phyloP scores from a whole-genome alignment of 306 rosid species.

The Rubus parviflorus region DNA sequence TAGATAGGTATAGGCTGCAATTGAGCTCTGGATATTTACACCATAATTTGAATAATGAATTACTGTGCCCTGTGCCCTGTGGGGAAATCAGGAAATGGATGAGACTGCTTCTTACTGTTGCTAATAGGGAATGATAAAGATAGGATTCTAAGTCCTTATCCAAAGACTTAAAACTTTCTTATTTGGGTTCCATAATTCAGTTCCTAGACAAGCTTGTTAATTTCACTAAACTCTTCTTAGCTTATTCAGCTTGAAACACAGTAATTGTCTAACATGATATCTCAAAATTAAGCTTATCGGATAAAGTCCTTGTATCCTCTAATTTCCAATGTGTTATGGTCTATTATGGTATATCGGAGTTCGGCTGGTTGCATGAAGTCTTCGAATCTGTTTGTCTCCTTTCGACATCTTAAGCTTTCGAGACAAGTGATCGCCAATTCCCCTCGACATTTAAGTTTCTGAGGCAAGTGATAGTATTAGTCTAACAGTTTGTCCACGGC shows the following conservation, averaged over 20 bases:
- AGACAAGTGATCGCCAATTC: neutral
- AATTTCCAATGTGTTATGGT: neutral
- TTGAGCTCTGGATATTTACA: too few species aligned
- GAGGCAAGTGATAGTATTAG: too few species aligned
- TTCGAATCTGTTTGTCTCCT: too few species aligned
- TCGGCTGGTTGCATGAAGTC: too few species aligned
- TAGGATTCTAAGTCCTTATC: slow-evolving; percentile 31
- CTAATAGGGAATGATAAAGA: slow-evolving; percentile 26
- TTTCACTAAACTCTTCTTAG: neutral
- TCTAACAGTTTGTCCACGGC: neutral
- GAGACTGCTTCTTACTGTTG: slow-evolving; percentile 29
- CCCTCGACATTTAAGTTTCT: neutral
- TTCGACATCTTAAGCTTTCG: neutral
- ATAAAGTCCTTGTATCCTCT: neutral
- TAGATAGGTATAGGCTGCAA: neutral
- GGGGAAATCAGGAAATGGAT: slow-evolving; percentile 27
- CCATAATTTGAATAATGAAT: slow-evolving; percentile 19
- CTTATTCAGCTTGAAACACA: neutral
- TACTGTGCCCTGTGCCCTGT: neutral
- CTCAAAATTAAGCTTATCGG: too few species aligned
- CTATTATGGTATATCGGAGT: too few species aligned
- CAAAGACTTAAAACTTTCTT: neutral
- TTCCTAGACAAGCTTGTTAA: neutral
- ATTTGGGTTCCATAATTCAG: slow-evolving; percentile 3
- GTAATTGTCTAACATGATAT: neutral